Conservation (phyloP, 768 basidiomycete genomes). For the Austroboletus eburneus region DNA sequence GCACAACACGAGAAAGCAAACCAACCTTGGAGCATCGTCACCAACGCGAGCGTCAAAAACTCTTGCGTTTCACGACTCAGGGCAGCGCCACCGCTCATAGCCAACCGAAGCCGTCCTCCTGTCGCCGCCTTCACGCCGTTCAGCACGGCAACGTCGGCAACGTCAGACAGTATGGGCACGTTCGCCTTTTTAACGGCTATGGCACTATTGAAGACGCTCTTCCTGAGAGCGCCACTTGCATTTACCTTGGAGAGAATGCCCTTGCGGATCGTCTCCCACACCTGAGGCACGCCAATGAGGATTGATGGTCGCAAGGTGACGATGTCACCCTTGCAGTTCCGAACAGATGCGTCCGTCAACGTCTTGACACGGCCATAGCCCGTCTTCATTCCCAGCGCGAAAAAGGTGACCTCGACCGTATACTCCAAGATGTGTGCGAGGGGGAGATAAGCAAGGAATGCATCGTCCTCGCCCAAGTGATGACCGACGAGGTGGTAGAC, state of each 20-base stretch:
- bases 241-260: conserved; percentile 85
- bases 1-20: not conserved
- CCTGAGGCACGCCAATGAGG: conserved; percentile 92
- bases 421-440: conserved; percentile 96
- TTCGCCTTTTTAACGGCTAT: conserved; percentile 68
- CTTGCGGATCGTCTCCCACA: conserved; percentile 97
- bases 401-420: conserved; percentile 78
- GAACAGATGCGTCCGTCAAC: conserved; percentile 88
- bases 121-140: conserved; percentile 76
- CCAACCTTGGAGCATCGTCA: conserved; percentile 82
- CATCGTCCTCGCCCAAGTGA: conserved; percentile 33
- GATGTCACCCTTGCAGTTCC: conserved; percentile 86
- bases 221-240: conserved; percentile 59
- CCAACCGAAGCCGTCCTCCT: conserved; percentile 80
- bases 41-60: conserved; percentile 78
- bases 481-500: conserved; percentile 63
- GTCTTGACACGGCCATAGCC: conserved; percentile 97
- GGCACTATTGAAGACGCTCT: conserved; percentile 76
- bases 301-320: conserved; percentile 78
- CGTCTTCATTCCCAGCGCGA: conserved; percentile 72
- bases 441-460: conserved; percentile 86
- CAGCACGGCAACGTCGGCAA: conserved; percentile 77
- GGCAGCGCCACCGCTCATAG: conserved; percentile 83
- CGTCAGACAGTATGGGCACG: conserved; percentile 56
- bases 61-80: conserved; percentile 86